Percentiles rank a stretch among this genome's conserved stretches.
phyloP scores from a whole-genome alignment of 345 rosid species.

The Euphorbia pulcherrima region DNA sequence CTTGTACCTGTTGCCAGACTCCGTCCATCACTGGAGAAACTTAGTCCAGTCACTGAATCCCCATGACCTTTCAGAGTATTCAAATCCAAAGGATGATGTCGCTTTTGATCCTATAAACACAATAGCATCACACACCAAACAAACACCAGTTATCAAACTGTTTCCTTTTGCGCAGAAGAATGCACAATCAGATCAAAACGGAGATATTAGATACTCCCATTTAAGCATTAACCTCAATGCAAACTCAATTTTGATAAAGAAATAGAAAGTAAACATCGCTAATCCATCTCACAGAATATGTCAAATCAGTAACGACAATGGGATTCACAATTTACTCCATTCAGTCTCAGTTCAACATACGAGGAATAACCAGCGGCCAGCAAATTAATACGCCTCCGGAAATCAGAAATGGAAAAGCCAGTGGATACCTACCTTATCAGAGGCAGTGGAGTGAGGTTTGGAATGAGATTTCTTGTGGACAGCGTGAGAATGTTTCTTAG shows the following conservation, averaged over 20 bases:
- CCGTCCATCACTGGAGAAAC: constrained; percentile 71
- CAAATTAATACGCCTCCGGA: neutral
- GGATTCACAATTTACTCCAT: neutral
- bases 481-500: constrained; percentile 41
- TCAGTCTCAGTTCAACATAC: neutral
- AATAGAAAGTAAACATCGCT: neutral
- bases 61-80: constrained; percentile 96
- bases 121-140: neutral
- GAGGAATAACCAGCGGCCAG: neutral
- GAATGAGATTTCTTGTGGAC: constrained; percentile 52
- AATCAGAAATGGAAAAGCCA: neutral
- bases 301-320: neutral
- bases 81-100: constrained; percentile 84
- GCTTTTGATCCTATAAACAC: constrained; percentile 56
- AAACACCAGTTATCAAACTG: neutral
- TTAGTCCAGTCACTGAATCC: constrained; percentile 74
- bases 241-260: neutral
- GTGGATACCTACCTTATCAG: constrained; percentile 53
- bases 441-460: constrained; percentile 56
- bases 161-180: neutral
- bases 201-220: too few species aligned
- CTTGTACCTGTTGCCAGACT: constrained; percentile 78
- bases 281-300: neutral
- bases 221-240: neutral
- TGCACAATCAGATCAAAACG: neutral